Conservation (phyloP, 306 rosid genomes). For the Astragalus glycyphyllos region DNA sequence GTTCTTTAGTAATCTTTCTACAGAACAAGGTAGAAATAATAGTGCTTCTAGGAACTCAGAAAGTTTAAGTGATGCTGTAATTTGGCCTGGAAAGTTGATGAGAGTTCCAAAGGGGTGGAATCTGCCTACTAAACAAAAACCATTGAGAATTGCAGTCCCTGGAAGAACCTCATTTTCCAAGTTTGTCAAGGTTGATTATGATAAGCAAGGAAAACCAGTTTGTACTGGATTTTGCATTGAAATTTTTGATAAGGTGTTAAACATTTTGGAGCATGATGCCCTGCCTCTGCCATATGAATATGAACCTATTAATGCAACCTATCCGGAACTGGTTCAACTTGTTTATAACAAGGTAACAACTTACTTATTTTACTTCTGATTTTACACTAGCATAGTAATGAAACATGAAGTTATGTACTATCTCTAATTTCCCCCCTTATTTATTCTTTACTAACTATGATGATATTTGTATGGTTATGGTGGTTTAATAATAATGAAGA, state of each 20-base stretch:
- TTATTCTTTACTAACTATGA: constrained; percentile 9
- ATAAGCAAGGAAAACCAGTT: constrained; percentile 4
- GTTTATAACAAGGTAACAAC: constrained; percentile 62
- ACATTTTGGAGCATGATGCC: constrained; percentile 46
- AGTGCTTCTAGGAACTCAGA: constrained; percentile 27
- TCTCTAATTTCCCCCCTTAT: not conserved
- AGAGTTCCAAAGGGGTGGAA: constrained; percentile 70
- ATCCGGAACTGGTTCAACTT: constrained; percentile 53
- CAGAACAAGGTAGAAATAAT: constrained; percentile 10
- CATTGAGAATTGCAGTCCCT: constrained; percentile 70
- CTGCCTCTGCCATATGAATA: constrained; percentile 48
- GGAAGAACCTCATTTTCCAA: constrained; percentile 59
- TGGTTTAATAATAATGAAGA: constrained; percentile 50
- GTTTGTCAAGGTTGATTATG: constrained; percentile 62
- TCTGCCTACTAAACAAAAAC: constrained; percentile 55
- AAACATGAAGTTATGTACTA: no score
- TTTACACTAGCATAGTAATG: no score
- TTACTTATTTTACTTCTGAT: not conserved
- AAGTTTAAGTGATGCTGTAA: constrained; percentile 45
- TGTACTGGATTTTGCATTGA: constrained; percentile 69
- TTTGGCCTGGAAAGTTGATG: constrained; percentile 68
- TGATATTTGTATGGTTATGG: constrained; percentile 24
- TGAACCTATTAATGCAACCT: constrained; percentile 45
- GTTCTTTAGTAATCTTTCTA: constrained; percentile 37
- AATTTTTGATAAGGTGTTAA: constrained; percentile 42